phyloP scores from a whole-genome alignment of 2,329 filamentous ascomycete species.

The Exophiala calicioides region DNA sequence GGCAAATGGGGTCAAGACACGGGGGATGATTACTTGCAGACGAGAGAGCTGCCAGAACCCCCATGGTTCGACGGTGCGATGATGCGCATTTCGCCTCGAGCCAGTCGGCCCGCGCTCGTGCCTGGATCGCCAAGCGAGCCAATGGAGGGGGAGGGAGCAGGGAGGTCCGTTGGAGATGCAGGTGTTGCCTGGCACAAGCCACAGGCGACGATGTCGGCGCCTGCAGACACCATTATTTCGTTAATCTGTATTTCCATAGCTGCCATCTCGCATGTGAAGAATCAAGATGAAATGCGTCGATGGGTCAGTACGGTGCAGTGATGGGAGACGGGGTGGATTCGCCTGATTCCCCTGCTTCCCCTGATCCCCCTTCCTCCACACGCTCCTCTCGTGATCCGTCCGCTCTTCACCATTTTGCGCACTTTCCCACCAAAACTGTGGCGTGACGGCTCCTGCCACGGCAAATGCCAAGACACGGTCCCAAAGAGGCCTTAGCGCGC shows the following conservation, averaged over 20 bases:
- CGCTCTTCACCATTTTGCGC: too few species aligned
- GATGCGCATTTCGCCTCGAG: conserved; percentile 16
- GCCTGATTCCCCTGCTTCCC: background rate
- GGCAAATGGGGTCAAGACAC: conserved; percentile 17
- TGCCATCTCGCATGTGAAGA: too few species aligned
- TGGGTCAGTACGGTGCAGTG: too few species aligned
- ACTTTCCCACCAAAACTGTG: background rate
- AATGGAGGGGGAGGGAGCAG: conserved; percentile 10
- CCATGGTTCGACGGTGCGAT: conserved; percentile 9
- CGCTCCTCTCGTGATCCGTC: too few species aligned
- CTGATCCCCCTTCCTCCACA: conserved; percentile 4
- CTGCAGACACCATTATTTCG: background rate
- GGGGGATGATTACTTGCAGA: conserved; percentile 12
- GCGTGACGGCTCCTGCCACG: background rate
- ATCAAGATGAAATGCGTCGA: too few species aligned
- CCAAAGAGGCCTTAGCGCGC: conserved; percentile 4
- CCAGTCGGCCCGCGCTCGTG: conserved; percentile 17
- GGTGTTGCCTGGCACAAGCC: conserved; percentile 10
- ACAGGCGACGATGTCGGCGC: conserved; percentile 2
- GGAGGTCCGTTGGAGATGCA: background rate
- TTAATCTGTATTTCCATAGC: too few species aligned
- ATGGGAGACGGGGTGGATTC: too few species aligned
- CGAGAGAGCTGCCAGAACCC: background rate
- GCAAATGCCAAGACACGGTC: conserved; percentile 7
- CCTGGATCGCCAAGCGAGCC: conserved; percentile 25